Base-by-base conservation (phyloP, 495 filamentous ascomycete genomes). In the Cercophora scortea region DNA sequence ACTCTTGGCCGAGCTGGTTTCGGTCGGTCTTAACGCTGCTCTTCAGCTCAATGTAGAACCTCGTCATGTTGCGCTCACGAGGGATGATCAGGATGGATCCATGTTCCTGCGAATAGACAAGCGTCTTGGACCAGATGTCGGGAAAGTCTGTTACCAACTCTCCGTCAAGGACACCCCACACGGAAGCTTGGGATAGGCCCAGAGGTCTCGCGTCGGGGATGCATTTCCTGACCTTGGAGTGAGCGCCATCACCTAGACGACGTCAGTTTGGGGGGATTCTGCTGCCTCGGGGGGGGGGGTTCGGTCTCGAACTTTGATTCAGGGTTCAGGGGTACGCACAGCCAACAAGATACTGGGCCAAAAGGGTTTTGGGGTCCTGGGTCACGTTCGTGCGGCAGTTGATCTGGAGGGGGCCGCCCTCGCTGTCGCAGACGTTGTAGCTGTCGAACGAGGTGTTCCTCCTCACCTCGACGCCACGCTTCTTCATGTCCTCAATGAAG, bases 101-200 rank as follows among this genome's bases (percentile, higher is more conserved):
- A 19, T 71, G 61, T 57, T 76, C 70, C 51, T 84, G 73, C 16
- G 79, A 79, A 43, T 79, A 77, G 5, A 87, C 76, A 15, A 73
- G 64, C 40, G 79, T 79, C 66, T 86, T 87, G 63, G 79, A 84
- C 81, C 83, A 85, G 19, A 87, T 73, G 59, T 87, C 84, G 8
- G 84, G 84, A 58, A 87, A 87, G 61, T 84, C 72, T 18, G 84
- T 86, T 16, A 79, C 71, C 13, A 85, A 73, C 45, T 84, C 81
- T 11, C 82, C 82, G 59, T 87, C 84, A 18, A 87, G 63, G 15
- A 87, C 84, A 40, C 81, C 84, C 84, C 84, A 87, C n/a, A 83
- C 73, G 13, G 81, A 79, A 52, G 83, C 79, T 33, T 76, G 79
- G 45, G 80, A 80, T 47, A 80, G 68, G 25, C 83, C 82, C 46